A percentile compares a stretch with the other conserved stretches of the same genome.
Evolutionary conservation across 768 basidiomycete species (phyloP).

Genomic region (Omphalotus guepiniiformis): DNA sequence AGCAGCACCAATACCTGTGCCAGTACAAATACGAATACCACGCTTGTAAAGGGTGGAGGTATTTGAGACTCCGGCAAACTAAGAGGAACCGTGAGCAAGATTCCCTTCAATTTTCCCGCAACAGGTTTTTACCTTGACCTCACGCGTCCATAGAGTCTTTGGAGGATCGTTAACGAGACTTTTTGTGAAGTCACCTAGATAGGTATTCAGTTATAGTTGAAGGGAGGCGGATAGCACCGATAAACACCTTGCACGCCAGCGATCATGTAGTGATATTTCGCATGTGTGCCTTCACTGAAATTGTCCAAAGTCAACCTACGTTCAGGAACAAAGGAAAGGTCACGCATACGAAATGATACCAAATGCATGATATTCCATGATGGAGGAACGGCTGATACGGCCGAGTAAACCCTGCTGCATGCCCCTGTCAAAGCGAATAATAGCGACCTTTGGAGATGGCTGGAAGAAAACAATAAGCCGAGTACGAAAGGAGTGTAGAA

Average conservation of each 20-base stretch:
- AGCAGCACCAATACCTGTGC: constrained; percentile 77
- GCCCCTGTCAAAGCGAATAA: constrained; percentile 75
- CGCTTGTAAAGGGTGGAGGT: constrained; percentile 76
- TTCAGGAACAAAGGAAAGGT: constrained; percentile 10
- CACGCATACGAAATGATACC: constrained; percentile 61
- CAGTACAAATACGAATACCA: constrained; percentile 79
- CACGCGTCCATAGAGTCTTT: constrained; percentile 69
- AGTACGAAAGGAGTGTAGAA: background rate
- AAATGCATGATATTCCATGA: constrained; percentile 83
- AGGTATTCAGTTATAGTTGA: constrained; percentile 1
- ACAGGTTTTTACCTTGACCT: constrained; percentile 56
- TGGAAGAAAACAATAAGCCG: constrained; percentile 28
- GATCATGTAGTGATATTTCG: constrained; percentile 77
- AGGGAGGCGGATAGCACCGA: background rate
- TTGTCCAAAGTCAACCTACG: background rate
- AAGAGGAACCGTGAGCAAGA: background rate
- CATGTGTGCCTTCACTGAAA: constrained; percentile 61
- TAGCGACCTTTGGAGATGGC: constrained; percentile 77
- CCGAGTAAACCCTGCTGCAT: constrained; percentile 82
- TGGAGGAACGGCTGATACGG: constrained; percentile 65
- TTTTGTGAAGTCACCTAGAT: constrained; percentile 66
- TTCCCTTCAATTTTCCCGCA: constrained; percentile 6
- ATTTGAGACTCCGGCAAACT: constrained; percentile 80
- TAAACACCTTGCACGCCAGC: constrained; percentile 65
- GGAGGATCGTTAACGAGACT: constrained; percentile 69